Evolutionary conservation across 495 filamentous ascomycete genomes (phyloP).

Genomic region (Penicillium subrubescens): DNA sequence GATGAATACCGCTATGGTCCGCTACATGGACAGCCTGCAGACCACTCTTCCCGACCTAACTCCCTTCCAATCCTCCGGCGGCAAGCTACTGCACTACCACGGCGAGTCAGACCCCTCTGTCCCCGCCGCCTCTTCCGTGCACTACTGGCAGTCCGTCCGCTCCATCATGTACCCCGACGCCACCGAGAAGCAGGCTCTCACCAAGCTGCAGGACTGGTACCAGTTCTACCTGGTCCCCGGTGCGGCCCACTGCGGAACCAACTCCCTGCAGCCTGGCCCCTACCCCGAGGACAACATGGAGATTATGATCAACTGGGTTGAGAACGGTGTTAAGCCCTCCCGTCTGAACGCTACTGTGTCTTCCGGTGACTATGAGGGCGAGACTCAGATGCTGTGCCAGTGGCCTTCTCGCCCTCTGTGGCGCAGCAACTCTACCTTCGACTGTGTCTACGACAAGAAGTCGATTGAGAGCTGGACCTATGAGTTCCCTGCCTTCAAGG

Average conservation of each 20-base stretch:
- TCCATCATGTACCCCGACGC: slow-evolving; percentile 48
- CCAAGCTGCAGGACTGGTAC: slow-evolving; percentile 55
- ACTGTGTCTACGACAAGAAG: slow-evolving; percentile 47
- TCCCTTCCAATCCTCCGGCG: slow-evolving; percentile 43
- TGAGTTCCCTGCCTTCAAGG: slow-evolving; percentile 33
- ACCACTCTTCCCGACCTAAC: slow-evolving; percentile 50
- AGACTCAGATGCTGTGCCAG: slow-evolving; percentile 47
- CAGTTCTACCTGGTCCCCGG: slow-evolving; percentile 54
- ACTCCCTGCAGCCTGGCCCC: slow-evolving; percentile 46
- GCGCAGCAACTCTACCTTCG: slow-evolving; percentile 35
- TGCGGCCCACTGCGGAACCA: slow-evolving; percentile 50
- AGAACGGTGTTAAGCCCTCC: slow-evolving; percentile 46
- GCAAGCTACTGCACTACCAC: slow-evolving; percentile 54
- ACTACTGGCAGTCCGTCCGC: slow-evolving; percentile 54
- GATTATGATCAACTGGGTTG: slow-evolving; percentile 56
- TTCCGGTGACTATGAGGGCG: slow-evolving; percentile 35
- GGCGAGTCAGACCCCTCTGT: slow-evolving; percentile 54
- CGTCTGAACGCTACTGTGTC: slow-evolving; percentile 44
- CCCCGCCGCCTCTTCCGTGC: slow-evolving; percentile 50
- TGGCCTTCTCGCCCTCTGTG: slow-evolving; percentile 52
- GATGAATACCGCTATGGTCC: slow-evolving; percentile 34
- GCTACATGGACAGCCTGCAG: slow-evolving; percentile 45
- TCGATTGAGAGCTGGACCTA: slow-evolving; percentile 45
- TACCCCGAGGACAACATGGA: slow-evolving; percentile 48
- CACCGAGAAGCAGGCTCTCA: slow-evolving; percentile 32